Evolutionary conservation across 768 basidiomycete species (phyloP).

Genomic region (Clitopilus passeckerianus): DNA sequence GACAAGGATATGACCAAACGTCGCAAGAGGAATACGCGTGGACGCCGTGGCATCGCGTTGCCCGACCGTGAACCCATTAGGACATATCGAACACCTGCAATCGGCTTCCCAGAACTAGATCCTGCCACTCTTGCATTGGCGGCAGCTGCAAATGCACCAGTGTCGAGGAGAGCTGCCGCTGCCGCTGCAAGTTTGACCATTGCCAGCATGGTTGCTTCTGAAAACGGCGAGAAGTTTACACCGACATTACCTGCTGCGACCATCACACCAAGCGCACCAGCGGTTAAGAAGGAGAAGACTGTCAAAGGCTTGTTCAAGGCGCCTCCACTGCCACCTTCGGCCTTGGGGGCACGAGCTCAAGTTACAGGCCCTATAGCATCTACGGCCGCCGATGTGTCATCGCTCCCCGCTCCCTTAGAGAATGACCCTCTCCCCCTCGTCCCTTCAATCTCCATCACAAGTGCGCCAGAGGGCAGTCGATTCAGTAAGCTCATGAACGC

Average conservation of each 20-base stretch:
- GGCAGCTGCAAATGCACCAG: slow-evolving; percentile 60
- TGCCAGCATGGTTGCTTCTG: slow-evolving; percentile 88
- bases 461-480: slow-evolving; percentile 38
- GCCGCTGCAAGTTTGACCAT: slow-evolving; percentile 81
- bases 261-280: slow-evolving; percentile 11
- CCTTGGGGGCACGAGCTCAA: slow-evolving; percentile 57
- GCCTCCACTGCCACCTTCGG: slow-evolving; percentile 48
- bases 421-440: slow-evolving; percentile 46
- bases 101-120: slow-evolving; percentile 79
- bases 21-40: slow-evolving; percentile 79
- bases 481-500: slow-evolving; percentile 44
- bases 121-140: slow-evolving; percentile 64
- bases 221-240: slow-evolving; percentile 68
- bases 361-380: slow-evolving; percentile 57
- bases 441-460: background rate
- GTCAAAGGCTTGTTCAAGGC: slow-evolving; percentile 71
- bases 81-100: slow-evolving; percentile 87
- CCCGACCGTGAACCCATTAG: slow-evolving; percentile 92
- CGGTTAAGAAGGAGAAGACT: slow-evolving; percentile 58
- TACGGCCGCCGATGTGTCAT: slow-evolving; percentile 62
- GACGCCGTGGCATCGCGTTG: slow-evolving; percentile 71
- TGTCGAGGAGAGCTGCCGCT: slow-evolving; percentile 79
- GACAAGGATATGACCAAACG: slow-evolving; percentile 90
- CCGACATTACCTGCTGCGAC: slow-evolving; percentile 35
- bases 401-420: slow-evolving; percentile 55